phyloP scores from a whole-genome alignment of 1,284 basidiomycete genomes.

The Xerocomus amazonicus region DNA sequence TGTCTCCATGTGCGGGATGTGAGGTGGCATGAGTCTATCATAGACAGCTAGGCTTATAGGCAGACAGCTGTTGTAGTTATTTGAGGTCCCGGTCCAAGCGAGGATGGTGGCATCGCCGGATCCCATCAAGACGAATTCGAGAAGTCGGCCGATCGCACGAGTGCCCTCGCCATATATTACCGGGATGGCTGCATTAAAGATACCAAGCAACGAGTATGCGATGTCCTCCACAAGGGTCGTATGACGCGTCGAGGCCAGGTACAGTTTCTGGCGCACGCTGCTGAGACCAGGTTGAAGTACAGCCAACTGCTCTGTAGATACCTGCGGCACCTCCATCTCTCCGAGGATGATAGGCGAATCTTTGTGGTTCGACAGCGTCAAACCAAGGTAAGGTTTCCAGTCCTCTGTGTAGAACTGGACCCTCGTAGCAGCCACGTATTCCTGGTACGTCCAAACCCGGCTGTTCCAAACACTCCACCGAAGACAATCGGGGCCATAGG shows the following conservation, averaged over 20 bases:
- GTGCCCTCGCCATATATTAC: conserved; percentile 12
- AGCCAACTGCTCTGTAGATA: conserved; percentile 1
- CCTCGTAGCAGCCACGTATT: no score
- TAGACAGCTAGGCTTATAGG: not conserved
- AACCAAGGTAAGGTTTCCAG: no score
- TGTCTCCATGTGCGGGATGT: not conserved
- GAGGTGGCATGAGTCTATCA: not conserved
- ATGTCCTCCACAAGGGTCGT: conserved; percentile 10
- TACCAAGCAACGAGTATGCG: conserved; percentile 15
- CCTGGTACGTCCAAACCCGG: no score
- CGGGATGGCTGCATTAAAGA: conserved; percentile 7
- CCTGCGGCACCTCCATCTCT: conserved; percentile 2
- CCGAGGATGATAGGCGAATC: not conserved
- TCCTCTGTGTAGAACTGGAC: no score
- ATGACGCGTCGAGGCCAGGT: conserved; percentile 10
- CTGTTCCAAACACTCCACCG: no score
- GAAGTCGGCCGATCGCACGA: conserved; percentile 10
- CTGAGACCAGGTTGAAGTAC: conserved; percentile 5
- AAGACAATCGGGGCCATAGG: no score
- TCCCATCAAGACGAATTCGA: conserved; percentile 12
- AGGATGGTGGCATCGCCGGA: conserved; percentile 2
- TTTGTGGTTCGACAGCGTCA: conserved; percentile 10
- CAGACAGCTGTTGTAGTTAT: not conserved
- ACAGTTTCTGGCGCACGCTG: conserved; percentile 10
- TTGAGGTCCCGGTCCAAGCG: not conserved